Percentiles rank a stretch among this genome's conserved stretches.
These are phyloP conservation scores for Tulasnella calospora DNA, from an alignment of 768 basidiomycete species.

Conservation along the genomic window DNA sequence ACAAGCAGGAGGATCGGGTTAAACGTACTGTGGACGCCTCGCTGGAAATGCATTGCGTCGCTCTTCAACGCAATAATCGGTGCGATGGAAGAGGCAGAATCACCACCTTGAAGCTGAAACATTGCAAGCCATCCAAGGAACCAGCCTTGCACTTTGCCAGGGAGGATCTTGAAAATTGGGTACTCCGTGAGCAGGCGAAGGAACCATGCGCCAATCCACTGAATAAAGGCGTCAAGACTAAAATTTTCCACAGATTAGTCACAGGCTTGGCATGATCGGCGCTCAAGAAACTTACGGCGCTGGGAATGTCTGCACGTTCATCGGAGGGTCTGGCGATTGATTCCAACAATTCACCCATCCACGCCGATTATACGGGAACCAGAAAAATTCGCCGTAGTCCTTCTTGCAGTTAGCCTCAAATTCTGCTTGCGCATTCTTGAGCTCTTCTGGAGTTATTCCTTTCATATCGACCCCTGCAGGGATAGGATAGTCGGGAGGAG, in stretches of 20 bases:
- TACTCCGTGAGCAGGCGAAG: neutral
- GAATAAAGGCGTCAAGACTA: neutral
- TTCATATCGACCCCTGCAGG: conserved; percentile 29
- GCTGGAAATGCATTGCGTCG: neutral
- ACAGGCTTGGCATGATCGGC: neutral
- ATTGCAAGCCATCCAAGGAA: neutral
- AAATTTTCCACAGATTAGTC: neutral
- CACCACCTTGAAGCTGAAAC: neutral
- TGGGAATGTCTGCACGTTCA: neutral
- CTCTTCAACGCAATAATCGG: neutral
- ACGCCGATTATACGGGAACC: conserved; percentile 35
- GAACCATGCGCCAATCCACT: neutral
- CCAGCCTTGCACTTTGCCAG: neutral
- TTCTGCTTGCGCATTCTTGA: conserved; percentile 30
- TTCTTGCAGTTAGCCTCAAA: conserved; percentile 32
- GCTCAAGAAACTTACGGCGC: neutral
- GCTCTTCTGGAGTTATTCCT: conserved; percentile 28
- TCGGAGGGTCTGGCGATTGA: neutral
- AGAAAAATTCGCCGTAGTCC: conserved; percentile 37
- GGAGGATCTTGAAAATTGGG: neutral
- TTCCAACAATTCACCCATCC: conserved; percentile 36
- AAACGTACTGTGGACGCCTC: neutral
- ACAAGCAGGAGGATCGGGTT: neutral
- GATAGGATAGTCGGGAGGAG: conserved; percentile 31
- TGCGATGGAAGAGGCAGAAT: neutral